phyloP scores from a whole-genome alignment of 2,329 filamentous ascomycete genomes.

The Fusarium illudens region DNA sequence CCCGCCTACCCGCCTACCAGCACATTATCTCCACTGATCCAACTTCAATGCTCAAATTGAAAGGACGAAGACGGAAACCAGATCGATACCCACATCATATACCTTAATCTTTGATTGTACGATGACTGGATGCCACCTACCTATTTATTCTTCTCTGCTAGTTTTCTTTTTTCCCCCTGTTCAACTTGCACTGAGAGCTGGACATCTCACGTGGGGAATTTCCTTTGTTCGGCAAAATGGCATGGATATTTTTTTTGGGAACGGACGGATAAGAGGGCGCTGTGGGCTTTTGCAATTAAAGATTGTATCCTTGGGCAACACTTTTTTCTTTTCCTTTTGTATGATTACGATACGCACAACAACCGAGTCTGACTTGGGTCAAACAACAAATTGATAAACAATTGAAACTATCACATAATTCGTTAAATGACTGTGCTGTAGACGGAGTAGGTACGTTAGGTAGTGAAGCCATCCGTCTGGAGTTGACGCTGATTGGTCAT shows the following conservation, averaged over 20 bases:
- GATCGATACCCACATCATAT: constrained; percentile 24
- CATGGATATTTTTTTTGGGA: background rate
- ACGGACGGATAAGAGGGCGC: constrained; percentile 8
- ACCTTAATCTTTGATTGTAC: constrained; percentile 25
- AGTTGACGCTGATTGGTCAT: constrained; percentile 17
- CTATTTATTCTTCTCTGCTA: background rate
- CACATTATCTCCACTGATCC: background rate
- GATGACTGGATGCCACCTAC: constrained; percentile 16
- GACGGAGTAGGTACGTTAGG: no score
- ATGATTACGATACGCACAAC: background rate
- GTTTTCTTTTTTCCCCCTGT: background rate
- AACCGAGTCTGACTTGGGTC: background rate
- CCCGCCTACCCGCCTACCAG: background rate
- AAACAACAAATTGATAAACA: constrained; percentile 18
- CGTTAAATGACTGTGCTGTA: no score
- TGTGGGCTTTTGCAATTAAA: constrained; percentile 4
- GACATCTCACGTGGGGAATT: constrained; percentile 24
- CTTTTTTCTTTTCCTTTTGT: background rate
- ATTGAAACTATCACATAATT: background rate
- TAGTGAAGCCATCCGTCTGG: background rate
- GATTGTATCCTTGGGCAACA: background rate
- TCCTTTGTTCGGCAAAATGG: constrained; percentile 10
- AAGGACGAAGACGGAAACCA: constrained; percentile 20
- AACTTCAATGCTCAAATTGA: constrained; percentile 1
- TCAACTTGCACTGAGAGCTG: constrained; percentile 22